These are phyloP conservation scores for Yamadazyma aaseri DNA, from an alignment of 1,139 yeast genomes.

Conservation along the genomic window DNA sequence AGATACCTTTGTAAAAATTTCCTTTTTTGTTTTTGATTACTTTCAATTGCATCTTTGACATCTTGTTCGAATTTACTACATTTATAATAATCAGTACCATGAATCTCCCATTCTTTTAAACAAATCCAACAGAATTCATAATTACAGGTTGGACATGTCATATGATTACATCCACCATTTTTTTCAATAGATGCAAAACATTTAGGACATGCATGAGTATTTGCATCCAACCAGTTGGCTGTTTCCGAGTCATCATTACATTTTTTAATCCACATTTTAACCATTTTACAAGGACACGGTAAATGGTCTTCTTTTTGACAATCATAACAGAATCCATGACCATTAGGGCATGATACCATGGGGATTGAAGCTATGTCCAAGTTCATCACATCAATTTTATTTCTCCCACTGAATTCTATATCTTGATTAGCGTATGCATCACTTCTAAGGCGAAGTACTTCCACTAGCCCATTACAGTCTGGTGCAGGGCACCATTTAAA, in stretches of 20 bases:
- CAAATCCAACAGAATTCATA: constrained; percentile 96
- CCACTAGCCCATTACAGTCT: constrained; percentile 53
- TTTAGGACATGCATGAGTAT: constrained; percentile 81
- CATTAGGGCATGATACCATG: constrained; percentile 63
- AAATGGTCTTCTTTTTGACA: constrained; percentile 79
- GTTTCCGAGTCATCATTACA: constrained; percentile 90
- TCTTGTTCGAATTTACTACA: constrained; percentile 60
- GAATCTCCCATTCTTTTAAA: constrained; percentile 71
- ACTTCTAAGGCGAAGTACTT: constrained; percentile 21
- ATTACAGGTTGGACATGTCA: constrained; percentile 79
- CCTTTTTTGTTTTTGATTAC: constrained; percentile 32
- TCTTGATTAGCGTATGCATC: constrained; percentile 28
- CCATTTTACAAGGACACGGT: constrained; percentile 78
- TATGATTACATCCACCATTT: constrained; percentile 95
- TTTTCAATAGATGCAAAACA: constrained; percentile 68
- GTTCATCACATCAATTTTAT: neutral
- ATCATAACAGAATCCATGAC: constrained; percentile 75
- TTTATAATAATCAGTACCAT: constrained; percentile 62
- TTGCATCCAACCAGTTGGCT: constrained; percentile 82
- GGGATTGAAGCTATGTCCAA: constrained; percentile 42
- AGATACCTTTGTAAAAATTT: constrained; percentile 63
- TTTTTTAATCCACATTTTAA: constrained; percentile 71
- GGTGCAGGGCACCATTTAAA: constrained; percentile 86
- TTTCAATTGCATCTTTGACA: constrained; percentile 31
- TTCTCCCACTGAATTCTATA: constrained; percentile 15